A percentile compares a stretch with the other conserved stretches of the same genome.
These are phyloP conservation scores for Trematosphaeria pertusa DNA, from an alignment of 2,329 filamentous ascomycete genomes.

Conservation along the genomic window DNA sequence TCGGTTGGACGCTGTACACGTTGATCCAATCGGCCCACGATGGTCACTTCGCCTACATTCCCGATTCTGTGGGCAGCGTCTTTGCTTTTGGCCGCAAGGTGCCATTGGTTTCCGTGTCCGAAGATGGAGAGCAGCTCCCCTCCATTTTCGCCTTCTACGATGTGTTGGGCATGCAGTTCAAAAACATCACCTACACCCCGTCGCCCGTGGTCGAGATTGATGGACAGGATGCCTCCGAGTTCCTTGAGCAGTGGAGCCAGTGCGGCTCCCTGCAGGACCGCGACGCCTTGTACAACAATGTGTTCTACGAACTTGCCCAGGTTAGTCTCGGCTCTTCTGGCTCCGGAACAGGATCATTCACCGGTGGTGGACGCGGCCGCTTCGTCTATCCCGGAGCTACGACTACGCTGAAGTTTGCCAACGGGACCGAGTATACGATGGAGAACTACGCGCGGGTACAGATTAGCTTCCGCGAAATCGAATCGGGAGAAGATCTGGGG, in stretches of 20 bases:
- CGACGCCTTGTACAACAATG: constrained; percentile 64
- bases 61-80: constrained; percentile 58
- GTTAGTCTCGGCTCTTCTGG: constrained; percentile 51
- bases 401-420: constrained; percentile 55
- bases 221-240: constrained; percentile 58
- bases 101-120: constrained; percentile 66
- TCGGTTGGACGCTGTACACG: constrained; percentile 60
- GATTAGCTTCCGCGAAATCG: constrained; percentile 49
- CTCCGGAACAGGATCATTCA: constrained; percentile 52
- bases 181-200: constrained; percentile 54
- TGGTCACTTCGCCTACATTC: constrained; percentile 66
- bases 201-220: constrained; percentile 64
- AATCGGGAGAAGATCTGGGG: constrained; percentile 50
- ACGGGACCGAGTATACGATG: constrained; percentile 49
- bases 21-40: constrained; percentile 66
- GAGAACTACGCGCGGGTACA: constrained; percentile 53
- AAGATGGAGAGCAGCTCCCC: constrained; percentile 65
- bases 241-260: constrained; percentile 56
- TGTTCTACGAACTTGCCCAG: constrained; percentile 56
- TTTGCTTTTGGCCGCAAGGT: constrained; percentile 59
- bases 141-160: constrained; percentile 63
- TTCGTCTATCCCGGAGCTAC: constrained; percentile 52
- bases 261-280: constrained; percentile 61
- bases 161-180: constrained; percentile 52
- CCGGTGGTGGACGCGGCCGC: constrained; percentile 52